Evolutionary conservation across 2,329 filamentous ascomycete genomes (phyloP), one percentile per base, ranked within the genome.

Genomic region (Ceratocystis destructans): DNA sequence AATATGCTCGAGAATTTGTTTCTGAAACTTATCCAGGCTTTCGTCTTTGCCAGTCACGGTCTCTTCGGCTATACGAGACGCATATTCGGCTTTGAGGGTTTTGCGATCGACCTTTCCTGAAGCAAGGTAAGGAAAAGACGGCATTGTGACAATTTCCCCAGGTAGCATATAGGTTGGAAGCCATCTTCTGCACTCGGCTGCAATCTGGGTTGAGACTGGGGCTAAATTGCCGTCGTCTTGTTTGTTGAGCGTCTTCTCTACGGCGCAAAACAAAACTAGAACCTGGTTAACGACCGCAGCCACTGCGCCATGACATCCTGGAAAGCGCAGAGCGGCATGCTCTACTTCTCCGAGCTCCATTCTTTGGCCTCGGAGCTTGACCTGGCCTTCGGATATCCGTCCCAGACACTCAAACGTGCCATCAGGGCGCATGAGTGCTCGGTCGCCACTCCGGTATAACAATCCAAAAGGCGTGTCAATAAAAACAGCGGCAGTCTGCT

Each of bases 401-500:
- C 92, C 92, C 44, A 92, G 79, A 71, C 89, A 95, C 73, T 96
- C 88, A n/a, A 96, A 79, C 0, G 80, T 83, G 0, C 90, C 89
- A 68, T 88, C 80, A 0, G 79, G 70, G 1, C 82, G 80, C 62
- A 96, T 79, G 25, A 83, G 81, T 3, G 88, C 92, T 72, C 88
- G 90, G 74, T 96, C 92, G 0, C 91, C 91, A 0, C 91, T 96
- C 37, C 89, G 82, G 74, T 96, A 96, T 0, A 95, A 77, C 2
- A 80, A 79, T 2, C 89, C 91, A 72, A 85, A 86, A 0, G 79
- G 76, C 31, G 86, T 84, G 0, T 84, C 73, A 15, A 96, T 77
- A 71, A 96, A 96, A 0, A 85, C 86, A 20, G 80, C 77, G 0
- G 78, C 76, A 0, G 90, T 96, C 72, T 94, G 86, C 61, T 92